Conservation (phyloP, 441 rosid species). For the Raphanus hybrid region DNA sequence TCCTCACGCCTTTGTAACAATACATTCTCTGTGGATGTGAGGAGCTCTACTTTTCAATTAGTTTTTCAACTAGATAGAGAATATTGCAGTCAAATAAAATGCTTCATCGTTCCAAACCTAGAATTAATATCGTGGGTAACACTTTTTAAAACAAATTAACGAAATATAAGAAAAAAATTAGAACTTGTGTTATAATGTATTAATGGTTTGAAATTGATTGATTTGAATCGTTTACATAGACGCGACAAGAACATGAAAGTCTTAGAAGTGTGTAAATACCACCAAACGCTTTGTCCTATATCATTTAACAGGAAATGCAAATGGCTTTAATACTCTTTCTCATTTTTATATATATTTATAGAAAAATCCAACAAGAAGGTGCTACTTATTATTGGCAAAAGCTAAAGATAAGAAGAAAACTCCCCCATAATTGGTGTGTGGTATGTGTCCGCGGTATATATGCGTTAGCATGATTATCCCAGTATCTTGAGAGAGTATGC, state of each 20-base stretch:
- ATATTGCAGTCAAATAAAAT: neutral
- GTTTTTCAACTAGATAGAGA: conserved; percentile 10
- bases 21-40: conserved; percentile 5
- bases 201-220: no score
- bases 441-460: no score
- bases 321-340: neutral
- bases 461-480: no score
- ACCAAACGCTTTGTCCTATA: no score
- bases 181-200: neutral
- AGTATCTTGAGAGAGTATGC: no score
- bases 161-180: neutral
- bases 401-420: neutral
- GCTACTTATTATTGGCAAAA: conserved; percentile 3
- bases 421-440: neutral
- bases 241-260: neutral
- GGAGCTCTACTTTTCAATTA: conserved; percentile 25
- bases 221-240: neutral
- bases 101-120: conserved; percentile 2
- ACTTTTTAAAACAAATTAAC: neutral
- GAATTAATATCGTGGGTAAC: neutral
- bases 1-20: conserved; percentile 25
- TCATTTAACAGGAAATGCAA: no score
- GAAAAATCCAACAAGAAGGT: conserved; percentile 8
- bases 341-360: neutral
- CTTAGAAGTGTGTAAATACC: neutral